Base-by-base conservation (phyloP, 345 rosid genomes). In the Rhodamnia rubescens region DNA sequence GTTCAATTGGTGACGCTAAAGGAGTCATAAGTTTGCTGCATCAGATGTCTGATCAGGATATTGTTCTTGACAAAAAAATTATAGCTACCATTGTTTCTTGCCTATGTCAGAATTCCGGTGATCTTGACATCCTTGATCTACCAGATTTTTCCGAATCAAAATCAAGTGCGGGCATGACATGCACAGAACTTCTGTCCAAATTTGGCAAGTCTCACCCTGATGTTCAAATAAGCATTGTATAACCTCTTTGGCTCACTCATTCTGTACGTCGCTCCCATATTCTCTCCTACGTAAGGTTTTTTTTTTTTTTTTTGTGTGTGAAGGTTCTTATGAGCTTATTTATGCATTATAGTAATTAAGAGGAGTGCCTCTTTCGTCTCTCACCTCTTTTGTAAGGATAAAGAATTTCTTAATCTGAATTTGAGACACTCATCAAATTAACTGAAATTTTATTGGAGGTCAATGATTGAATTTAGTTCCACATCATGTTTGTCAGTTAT, bases 21-120 rank as follows among this genome's bases (percentile, higher is more conserved):
- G 93, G 91, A 83, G 86, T 91, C 86, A 88, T 86, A 49, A 89
- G 87, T 57, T 84, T 95, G 88, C 89, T 93, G 36, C 89, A 80
- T 59, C 87, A 89, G 59, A 90, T 95, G 94, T 92, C 90, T 16
- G 94, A 91, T 83, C 86, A 58, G 88, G 91, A 90, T 88, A 86
- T 90, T 36, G 82, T 83, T 58, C 91, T 93, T 13, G 98, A 93
- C 90, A 85, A 89, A 49, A 85, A 89, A 86, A 78, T 92, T 64
- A 88, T 87, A 29, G 83, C 90, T 64, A 92, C 96, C 36, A 90
- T 95, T 85, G 54, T 93, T 91, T 74, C 85, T 44, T 93, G 92
- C 90, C 88, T 95, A 26, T 93, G 91, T 82, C 88, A 89, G 84
- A 89, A 89, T 83, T 85, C 90, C 29, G 54, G 74, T 56, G 90